Base-by-base conservation (phyloP, 1,139 yeast species). In the Taphrina flavorubra region DNA sequence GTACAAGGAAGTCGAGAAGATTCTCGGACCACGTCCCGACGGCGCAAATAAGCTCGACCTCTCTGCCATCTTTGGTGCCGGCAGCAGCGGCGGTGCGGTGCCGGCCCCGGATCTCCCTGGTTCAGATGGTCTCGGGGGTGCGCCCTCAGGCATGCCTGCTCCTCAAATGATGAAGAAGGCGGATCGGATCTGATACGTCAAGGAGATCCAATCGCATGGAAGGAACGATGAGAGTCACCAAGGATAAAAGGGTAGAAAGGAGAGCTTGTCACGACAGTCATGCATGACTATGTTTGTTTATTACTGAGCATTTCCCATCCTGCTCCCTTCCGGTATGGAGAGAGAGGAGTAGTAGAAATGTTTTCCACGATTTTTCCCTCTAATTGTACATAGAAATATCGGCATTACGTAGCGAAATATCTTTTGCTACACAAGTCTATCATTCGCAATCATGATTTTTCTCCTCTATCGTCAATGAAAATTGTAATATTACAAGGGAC, bases 1-100 rank as follows among this genome's bases (percentile, higher is more conserved):
- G 1, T 85, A 97, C 77, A 94, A 89, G 73, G 98, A 92, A 78
- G 90, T 92, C 94, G 86, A 91, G 71, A 82, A 92, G 72, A 79
- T 92, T 66, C 82, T 92, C 66, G 98, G 98, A 0, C 88, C 89
- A 74, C 84, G 98, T 72, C 97, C 97, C 13, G 92, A 51, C 6
- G 65, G 61, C 7, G 62, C 65, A 46, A 65, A 65, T 37, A 47
- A 57, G 39, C 47, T 65, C 39, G 69, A 65, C 37, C 55, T 65
- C 16, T 36, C 51, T 16, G 56, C 59, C 34, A 65, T 65, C 55
- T 57, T 65, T 42, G 69, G 65, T 13, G 67, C 67, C 31, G 61
- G 61, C 37, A 40, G 62, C 62, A 61, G 61, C 31, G 61, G 61
- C 37, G 53, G 62, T 53, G 46, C 37, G 1, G 53, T 46, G 1